These are phyloP conservation scores for Suillus discolor DNA, from an alignment of 768 basidiomycete species.

Conservation along the genomic window DNA sequence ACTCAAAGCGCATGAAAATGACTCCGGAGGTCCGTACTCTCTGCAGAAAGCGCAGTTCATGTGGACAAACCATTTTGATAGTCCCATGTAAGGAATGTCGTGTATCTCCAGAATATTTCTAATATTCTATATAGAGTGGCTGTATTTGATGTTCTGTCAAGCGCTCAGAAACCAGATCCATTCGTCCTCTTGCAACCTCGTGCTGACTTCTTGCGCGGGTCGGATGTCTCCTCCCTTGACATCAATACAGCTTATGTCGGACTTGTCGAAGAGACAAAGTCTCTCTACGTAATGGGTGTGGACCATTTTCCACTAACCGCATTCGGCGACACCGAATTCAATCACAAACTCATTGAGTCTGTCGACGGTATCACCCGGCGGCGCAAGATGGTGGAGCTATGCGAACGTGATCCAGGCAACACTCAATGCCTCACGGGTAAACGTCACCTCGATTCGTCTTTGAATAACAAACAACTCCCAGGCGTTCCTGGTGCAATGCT, in stretches of 20 bases:
- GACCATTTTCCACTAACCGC: conserved; percentile 80
- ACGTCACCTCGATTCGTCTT: conserved; percentile 48
- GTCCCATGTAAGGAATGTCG: conserved; percentile 61
- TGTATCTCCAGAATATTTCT: conserved; percentile 1
- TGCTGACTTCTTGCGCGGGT: conserved; percentile 68
- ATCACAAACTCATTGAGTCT: conserved; percentile 38
- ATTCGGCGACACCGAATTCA: conserved; percentile 54
- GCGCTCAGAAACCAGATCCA: conserved; percentile 51
- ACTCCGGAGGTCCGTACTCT: conserved; percentile 31
- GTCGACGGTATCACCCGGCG: conserved; percentile 48
- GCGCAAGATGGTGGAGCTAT: conserved; percentile 45
- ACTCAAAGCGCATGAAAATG: conserved; percentile 51
- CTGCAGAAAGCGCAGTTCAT: conserved; percentile 41
- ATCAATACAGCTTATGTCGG: conserved; percentile 80
- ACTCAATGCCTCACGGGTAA: conserved; percentile 67
- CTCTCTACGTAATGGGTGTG: conserved; percentile 86
- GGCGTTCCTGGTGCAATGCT: conserved; percentile 47
- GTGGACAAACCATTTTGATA: conserved; percentile 63
- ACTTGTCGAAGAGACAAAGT: conserved; percentile 66
- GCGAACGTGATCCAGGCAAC: conserved; percentile 44
- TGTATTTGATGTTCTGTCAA: conserved; percentile 73
- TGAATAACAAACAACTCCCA: conserved; percentile 61
- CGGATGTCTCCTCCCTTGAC: conserved; percentile 36
- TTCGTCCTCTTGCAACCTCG: conserved; percentile 89
- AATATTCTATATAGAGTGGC: conserved; percentile 61